Evolutionary conservation across 495 filamentous ascomycete species (phyloP), one percentile per base, ranked within the genome.

Genomic region (Beverwykella pulmonaria): DNA sequence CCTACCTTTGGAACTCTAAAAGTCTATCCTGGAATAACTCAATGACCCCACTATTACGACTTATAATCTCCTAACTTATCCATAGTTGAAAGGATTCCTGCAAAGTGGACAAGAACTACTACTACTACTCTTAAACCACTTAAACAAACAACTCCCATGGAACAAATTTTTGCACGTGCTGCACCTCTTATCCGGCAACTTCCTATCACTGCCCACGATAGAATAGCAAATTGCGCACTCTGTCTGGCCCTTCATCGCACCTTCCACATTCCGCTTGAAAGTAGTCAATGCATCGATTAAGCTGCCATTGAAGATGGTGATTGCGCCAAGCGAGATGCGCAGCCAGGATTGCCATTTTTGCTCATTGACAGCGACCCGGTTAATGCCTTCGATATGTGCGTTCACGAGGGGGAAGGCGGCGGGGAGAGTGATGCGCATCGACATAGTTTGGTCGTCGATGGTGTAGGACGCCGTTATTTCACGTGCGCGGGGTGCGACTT

Each of bases 201-300:
- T 87, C 81, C 90, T 90, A 74, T 96, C 92, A 17, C 83, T 86
- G 27, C 90, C 88, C 57, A 98, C 89, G 69, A 98, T 92, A 49
- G 88, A 91, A 78, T 97, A 98, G 80, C 94, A 98, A 74, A 98
- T 98, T 3, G 94, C 91, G 73, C 94, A 99, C 79, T 98, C 94
- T 14, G 84, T 92, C 75, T 98, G 92, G 2, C 92, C 93, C 78
- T 96, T 93, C 65, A 99, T 80, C 12, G 92, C 89, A 1, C 91
- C 90, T 15, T 86, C 83, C 1, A 98, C 86, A 75, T 97, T 97
- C 56, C 85, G 83, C 29, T 89, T 83, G 83, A 93, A 97, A 20
- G 90, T 86, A 26, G 86, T 79, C 23, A 99, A 80, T 0, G 92
- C 94, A 63, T 97, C 93, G 32, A 90, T 88, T 63, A 98, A 82